Percentiles rank a stretch among this genome's conserved stretches.
phyloP scores from a whole-genome alignment of 2,329 filamentous ascomycete species.

The Teratosphaeria nubilosa region DNA sequence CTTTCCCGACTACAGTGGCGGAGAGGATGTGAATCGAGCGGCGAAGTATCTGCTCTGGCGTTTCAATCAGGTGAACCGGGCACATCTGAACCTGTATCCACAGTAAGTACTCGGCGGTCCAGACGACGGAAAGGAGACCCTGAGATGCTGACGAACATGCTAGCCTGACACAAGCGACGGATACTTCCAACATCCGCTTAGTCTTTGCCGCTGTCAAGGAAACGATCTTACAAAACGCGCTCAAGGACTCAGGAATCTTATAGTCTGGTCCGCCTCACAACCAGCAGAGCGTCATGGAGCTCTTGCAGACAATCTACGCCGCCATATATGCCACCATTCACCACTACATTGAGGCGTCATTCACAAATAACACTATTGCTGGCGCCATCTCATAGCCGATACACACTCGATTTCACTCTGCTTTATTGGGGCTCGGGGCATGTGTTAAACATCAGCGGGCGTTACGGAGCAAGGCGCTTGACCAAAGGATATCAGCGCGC shows the following conservation, averaged over 20 bases:
- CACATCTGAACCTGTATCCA: slow-evolving; percentile 91
- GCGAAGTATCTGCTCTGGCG: slow-evolving; percentile 97
- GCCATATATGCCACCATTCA: not conserved
- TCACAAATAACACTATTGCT: not conserved
- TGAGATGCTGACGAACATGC: slow-evolving; percentile 1
- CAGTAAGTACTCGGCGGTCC: slow-evolving; percentile 55
- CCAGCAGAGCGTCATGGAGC: not conserved
- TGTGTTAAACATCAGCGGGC: not conserved
- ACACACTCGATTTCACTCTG: not conserved
- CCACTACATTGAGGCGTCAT: not conserved
- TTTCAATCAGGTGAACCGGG: slow-evolving; percentile 96
- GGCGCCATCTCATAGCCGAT: not conserved
- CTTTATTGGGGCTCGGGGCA: not conserved
- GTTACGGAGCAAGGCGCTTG: not conserved
- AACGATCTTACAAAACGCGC: slow-evolving; percentile 93
- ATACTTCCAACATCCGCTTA: slow-evolving; percentile 94
- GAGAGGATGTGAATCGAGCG: slow-evolving; percentile 94
- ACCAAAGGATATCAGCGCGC: not conserved
- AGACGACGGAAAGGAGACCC: too few relatives aligned
- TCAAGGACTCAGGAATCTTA: slow-evolving; percentile 96
- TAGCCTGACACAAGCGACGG: slow-evolving; percentile 95
- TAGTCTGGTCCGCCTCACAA: slow-evolving; percentile 10
- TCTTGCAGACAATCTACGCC: not conserved
- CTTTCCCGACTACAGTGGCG: slow-evolving; percentile 95
- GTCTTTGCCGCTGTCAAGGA: slow-evolving; percentile 98